These are phyloP conservation scores for Lepidopterella palustris DNA, from an alignment of 495 filamentous ascomycete genomes.

Conservation along the genomic window DNA sequence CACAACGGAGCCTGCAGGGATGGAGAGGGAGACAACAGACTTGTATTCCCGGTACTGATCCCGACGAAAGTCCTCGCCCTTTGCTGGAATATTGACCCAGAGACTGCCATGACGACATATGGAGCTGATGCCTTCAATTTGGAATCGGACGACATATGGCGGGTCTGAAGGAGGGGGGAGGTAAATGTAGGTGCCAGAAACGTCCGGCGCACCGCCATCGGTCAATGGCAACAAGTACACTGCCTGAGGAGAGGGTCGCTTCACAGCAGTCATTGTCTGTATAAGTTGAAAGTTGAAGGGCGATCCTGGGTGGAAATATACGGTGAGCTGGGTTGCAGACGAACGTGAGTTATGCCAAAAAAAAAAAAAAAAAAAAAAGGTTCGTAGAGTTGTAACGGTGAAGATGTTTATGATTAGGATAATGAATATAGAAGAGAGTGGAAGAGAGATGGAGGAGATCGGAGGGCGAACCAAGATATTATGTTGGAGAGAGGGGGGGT, in stretches of 20 bases:
- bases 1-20: background rate
- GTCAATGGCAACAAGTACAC: constrained; percentile 84
- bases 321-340: background rate
- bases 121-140: constrained; percentile 92
- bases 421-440: too few species aligned
- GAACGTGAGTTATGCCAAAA: background rate
- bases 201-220: constrained; percentile 86
- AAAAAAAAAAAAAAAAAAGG: background rate
- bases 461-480: background rate
- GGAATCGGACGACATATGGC: constrained; percentile 76
- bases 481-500: background rate
- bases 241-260: constrained; percentile 17
- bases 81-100: constrained; percentile 89
- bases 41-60: constrained; percentile 76
- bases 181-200: constrained; percentile 85
- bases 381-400: background rate
- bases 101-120: constrained; percentile 89
- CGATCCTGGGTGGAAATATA: background rate
- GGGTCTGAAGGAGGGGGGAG: constrained; percentile 66
- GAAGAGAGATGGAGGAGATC: background rate
- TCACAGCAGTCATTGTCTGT: background rate
- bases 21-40: constrained; percentile 35
- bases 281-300: background rate
- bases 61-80: constrained; percentile 65
- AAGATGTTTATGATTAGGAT: background rate